Evolutionary conservation across 768 basidiomycete species (phyloP), one percentile per base, ranked within the genome.

Genomic region (Lentinula lateritia): DNA sequence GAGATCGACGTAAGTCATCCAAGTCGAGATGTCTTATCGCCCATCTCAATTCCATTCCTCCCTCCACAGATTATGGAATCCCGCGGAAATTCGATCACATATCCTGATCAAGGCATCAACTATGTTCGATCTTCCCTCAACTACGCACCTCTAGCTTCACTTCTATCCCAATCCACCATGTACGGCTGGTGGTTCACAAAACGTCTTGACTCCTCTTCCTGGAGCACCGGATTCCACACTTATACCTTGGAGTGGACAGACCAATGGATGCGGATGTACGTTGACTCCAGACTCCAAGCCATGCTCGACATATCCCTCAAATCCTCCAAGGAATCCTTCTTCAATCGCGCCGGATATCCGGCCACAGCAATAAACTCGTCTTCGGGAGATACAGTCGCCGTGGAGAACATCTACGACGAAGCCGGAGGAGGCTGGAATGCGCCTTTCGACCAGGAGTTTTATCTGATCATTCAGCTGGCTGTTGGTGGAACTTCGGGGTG

Each of bases 391-490:
- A 52, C 50, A 8, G 50, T 52, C 18, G 81, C 84, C 61, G 78
- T 90, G 2, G 58, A 76, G 63, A 82, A 95, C 68, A 90, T 90
- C 34, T 94, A 89, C 85, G 65, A 52, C 3, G 15, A 50, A 42
- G 39, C 64, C n/a, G 75, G 74, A 15, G 77, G 79, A 15, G 76
- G 78, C 3, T 83, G 83, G 55, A 80, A 83, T 8, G 89, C 92
- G 12, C 93, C 93, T n/a, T 95, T 93, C 69, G 92, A 95, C 75
- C 84, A 91, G 67, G 87, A 81, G 2, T 95, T 96, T 72, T 94
- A 92, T 77, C 71, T 95, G 18, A 81, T 89, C 53, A 76, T 95
- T 59, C 78, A 89, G 66, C 74, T 95, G 9, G 90, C 87, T 0
- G 92, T 80, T 0, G 93, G 93, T 0, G 92, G 92, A 0, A 93